Base-by-base conservation (phyloP, 768 basidiomycete species). In the Kwoniella bestiolae region DNA sequence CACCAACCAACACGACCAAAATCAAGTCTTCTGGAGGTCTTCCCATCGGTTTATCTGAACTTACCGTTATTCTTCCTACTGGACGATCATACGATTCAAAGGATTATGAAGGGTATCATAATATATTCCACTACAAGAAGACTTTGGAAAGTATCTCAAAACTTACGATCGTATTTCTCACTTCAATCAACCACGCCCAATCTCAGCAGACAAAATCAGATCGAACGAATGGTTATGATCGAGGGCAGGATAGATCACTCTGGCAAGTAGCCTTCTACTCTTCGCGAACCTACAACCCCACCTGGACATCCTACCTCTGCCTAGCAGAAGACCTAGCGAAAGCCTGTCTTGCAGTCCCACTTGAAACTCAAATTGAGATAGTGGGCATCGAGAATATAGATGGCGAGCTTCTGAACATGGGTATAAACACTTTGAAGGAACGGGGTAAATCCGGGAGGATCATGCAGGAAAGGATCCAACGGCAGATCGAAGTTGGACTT, bases 251-350 rank as follows among this genome's bases (percentile, higher is more conserved):
- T 5, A 5, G 41, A 28, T 14, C 29, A 14, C 28, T 57, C 18
- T 65, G 63, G 63, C 63, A 65, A 59, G 50, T 53, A 14, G 63
- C 63, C 38, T 65, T 26, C 46, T 65, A 65, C 34, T 38, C 57
- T 46, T 58, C 56, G 4, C 29, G 57, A 7, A 26, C 18, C 5
- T 28, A 53, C 18, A 25, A 41, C 35, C 51, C 60, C 25, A 62
- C 32, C 26, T 62, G 52, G 46, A 65, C 56, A 1, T 65, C 63
- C 8, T 65, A 56, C 21, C 34, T 56, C 23, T 38, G 35, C 23
- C 38, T 65, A 14, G 29, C 31, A 2, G 63, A 65, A 46, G 63
- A 65, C 45, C 9, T 65, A 21, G 47, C 56, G 3, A 41, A 31
- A 29, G 23, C 46, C 8, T 23, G n/a, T 28, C 12, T 53, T 9